Evolutionary conservation across 495 filamentous ascomycete species (phyloP), one percentile per base, ranked within the genome.

Genomic region (Aspergillus haitiensis): DNA sequence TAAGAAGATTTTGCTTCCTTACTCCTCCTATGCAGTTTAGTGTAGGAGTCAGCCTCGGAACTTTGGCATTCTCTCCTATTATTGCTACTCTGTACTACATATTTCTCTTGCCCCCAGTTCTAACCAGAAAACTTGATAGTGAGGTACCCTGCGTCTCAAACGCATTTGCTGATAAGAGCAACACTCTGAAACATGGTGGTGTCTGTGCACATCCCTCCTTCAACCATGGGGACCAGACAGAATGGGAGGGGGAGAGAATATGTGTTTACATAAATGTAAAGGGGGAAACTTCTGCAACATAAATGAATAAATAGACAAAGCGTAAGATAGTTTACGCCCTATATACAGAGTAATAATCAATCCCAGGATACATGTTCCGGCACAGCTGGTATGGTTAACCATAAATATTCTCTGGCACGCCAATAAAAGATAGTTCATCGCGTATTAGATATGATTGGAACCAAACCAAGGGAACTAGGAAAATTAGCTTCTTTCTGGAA

Each of bases 1-100:
- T 44, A 15, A 16, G 56, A 40, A 70, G 64, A 67, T 72, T 72
- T 70, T 68, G 62, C 71, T 69, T 73, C 60, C 67, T 65, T 62
- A 33, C 59, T 58, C 64, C 62, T 64, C 32, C n/a, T 37, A 36
- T 15, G 45, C 44, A 27, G 21, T 27, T 27, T 27, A 27, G n/a
- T 18, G 39, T 15, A 15, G 15, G 39, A 42, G n/a, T 21, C n/a
- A 47, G 7, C 10, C 48, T 34, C 48, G 21, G 48, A 51, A 51
- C 21, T 18, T 11, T n/a, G 32, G n/a, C 10, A 16, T 16, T 27
- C 21, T 1, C 13, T 34, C 48, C 21, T 34, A 34, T 10, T 40
- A 39, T 47, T 48, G 45, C 47, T 58, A 50, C 45, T 35, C 37
- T 58, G 46, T 58, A 48, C 45, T 16, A 58, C 56, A 36, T 40